A percentile compares a stretch with the other conserved stretches of the same genome.
Conservation (phyloP, 2,329 filamentous ascomycete genomes). For the Pyrenophora tritici-repentis region DNA sequence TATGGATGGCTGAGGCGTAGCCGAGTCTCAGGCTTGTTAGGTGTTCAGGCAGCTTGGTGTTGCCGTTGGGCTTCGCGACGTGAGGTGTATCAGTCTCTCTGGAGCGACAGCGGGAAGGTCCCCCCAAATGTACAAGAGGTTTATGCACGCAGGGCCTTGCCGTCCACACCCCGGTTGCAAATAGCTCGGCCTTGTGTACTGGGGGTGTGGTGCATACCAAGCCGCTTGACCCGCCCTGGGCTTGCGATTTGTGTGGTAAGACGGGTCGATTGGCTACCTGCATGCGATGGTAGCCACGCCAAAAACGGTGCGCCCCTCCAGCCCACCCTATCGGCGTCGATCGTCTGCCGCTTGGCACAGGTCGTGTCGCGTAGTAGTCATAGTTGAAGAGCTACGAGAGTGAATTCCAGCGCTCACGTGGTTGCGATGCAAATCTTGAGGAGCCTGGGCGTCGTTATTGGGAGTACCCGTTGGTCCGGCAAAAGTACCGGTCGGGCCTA, state of each 20-base stretch:
- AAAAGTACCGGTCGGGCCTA: too few species aligned
- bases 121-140: slow-evolving; percentile 40
- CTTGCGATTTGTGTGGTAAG: slow-evolving; percentile 4
- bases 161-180: background rate
- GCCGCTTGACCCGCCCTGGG: slow-evolving; percentile 28
- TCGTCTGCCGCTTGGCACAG: slow-evolving; percentile 20
- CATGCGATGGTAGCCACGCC: slow-evolving; percentile 26
- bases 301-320: slow-evolving; percentile 25
- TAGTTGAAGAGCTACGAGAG: slow-evolving; percentile 4
- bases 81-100: slow-evolving; percentile 40
- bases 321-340: slow-evolving; percentile 23
- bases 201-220: slow-evolving; percentile 23
- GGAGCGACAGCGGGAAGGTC: slow-evolving; percentile 34
- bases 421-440: background rate
- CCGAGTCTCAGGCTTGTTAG: slow-evolving; percentile 42
- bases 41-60: slow-evolving; percentile 36
- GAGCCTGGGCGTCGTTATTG: too few species aligned
- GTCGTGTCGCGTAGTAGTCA: slow-evolving; percentile 13
- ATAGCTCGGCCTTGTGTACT: slow-evolving; percentile 7
- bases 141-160: slow-evolving; percentile 38
- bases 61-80: slow-evolving; percentile 36
- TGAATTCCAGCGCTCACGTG: slow-evolving; percentile 27
- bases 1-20: slow-evolving; percentile 39
- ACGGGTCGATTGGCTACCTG: slow-evolving; percentile 24
- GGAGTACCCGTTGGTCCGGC: too few species aligned